These are phyloP conservation scores for Pulicaria dysenterica DNA, from an alignment of 129 eudicot genomes.

Conservation along the genomic window DNA sequence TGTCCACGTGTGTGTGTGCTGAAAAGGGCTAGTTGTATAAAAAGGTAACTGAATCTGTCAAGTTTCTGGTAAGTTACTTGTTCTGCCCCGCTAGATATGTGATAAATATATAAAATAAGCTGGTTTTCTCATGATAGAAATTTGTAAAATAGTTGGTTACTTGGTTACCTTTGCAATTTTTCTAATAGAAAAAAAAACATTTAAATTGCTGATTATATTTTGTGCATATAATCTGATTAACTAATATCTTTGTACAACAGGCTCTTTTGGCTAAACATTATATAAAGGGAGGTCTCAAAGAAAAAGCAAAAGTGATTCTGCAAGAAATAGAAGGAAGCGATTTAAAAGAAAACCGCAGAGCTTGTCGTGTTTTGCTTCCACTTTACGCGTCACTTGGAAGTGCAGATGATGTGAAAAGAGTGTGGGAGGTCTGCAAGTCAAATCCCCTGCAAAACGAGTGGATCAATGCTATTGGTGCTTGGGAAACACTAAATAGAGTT, in stretches of 20 bases:
- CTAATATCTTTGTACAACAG: conserved; percentile 15
- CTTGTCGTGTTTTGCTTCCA: conserved; percentile 48
- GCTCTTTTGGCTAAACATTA: conserved; percentile 57
- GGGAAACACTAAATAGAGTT: conserved; percentile 63
- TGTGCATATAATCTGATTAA: neutral
- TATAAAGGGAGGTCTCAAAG: conserved; percentile 48
- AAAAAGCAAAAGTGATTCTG: conserved; percentile 63
- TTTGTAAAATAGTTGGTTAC: no score
- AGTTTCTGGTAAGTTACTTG: no score
- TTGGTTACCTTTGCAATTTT: neutral
- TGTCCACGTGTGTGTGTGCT: no score
- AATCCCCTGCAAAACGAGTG: conserved; percentile 47
- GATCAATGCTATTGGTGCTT: conserved; percentile 64
- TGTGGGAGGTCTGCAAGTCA: conserved; percentile 64
- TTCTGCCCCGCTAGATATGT: no score
- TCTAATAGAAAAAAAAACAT: neutral
- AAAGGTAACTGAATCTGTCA: no score
- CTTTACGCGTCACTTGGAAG: conserved; percentile 65
- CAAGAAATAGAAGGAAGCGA: conserved; percentile 69
- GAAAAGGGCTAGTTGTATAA: no score
- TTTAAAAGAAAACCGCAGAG: conserved; percentile 45
- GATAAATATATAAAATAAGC: no score
- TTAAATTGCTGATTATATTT: neutral
- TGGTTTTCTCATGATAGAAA: no score
- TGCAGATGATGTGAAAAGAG: conserved; percentile 59